phyloP scores from a whole-genome alignment of 1,139 yeast genomes.

The Pichia sp. region DNA sequence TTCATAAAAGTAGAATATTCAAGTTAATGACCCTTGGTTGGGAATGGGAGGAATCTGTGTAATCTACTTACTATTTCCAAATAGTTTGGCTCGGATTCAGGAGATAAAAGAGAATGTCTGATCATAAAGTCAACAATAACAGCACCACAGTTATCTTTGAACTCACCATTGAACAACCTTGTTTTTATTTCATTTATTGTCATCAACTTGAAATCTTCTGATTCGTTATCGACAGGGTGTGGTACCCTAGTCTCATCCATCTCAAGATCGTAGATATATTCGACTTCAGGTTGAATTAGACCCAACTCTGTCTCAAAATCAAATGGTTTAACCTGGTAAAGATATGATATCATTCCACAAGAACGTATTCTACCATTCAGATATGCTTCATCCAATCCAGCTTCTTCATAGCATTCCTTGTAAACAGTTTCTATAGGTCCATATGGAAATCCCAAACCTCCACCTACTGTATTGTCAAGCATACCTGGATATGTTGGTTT shows the following conservation, averaged over 20 bases:
- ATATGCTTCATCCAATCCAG: slow-evolving; percentile 55
- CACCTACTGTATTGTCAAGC: slow-evolving; percentile 92
- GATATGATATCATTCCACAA: slow-evolving; percentile 66
- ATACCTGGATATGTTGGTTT: slow-evolving; percentile 86
- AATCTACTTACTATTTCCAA: slow-evolving; percentile 48
- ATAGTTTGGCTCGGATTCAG: slow-evolving; percentile 50
- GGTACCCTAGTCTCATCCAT: slow-evolving; percentile 50
- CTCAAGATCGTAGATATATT: slow-evolving; percentile 65
- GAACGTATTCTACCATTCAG: slow-evolving; percentile 40
- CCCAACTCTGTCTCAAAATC: slow-evolving; percentile 37
- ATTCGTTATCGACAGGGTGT: slow-evolving; percentile 79
- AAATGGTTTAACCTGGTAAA: slow-evolving; percentile 33
- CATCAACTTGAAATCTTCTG: slow-evolving; percentile 63
- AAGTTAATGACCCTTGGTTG: slow-evolving; percentile 31
- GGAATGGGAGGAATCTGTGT: slow-evolving; percentile 70
- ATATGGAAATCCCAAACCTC: slow-evolving; percentile 82
- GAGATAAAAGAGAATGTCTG: slow-evolving; percentile 54
- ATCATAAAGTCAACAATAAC: slow-evolving; percentile 76
- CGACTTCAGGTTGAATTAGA: slow-evolving; percentile 81
- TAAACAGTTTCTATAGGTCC: slow-evolving; percentile 69
- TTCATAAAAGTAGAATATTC: neutral
- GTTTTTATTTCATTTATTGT: slow-evolving; percentile 46
- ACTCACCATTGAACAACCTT: slow-evolving; percentile 46
- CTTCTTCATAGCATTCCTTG: slow-evolving; percentile 89
- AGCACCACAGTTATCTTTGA: slow-evolving; percentile 85